Evolutionary conservation across 495 filamentous ascomycete species (phyloP).

Genomic region (Xylaria scruposa): DNA sequence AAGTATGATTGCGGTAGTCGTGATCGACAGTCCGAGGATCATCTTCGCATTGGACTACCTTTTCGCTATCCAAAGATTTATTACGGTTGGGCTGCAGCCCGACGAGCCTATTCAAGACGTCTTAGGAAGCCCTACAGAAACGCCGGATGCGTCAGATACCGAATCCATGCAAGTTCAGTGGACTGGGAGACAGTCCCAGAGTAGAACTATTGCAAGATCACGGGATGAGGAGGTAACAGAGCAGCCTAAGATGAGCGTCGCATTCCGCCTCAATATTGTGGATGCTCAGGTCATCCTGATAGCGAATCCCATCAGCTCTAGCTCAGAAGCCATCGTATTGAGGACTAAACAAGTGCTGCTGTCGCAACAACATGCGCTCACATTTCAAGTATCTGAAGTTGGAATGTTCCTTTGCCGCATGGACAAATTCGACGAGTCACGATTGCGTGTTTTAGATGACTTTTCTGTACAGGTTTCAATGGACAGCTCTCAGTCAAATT

Average conservation of each 20-base stretch:
- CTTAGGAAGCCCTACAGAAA: slow-evolving; percentile 62
- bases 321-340: slow-evolving; percentile 94
- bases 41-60: slow-evolving; percentile 96
- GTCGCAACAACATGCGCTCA: slow-evolving; percentile 91
- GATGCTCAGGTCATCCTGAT: slow-evolving; percentile 96
- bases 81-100: slow-evolving; percentile 69
- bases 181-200: slow-evolving; percentile 40
- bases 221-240: slow-evolving; percentile 32
- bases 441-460: slow-evolving; percentile 91
- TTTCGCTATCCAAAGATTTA: slow-evolving; percentile 84
- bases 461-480: slow-evolving; percentile 90
- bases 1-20: slow-evolving; percentile 87
- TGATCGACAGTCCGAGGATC: slow-evolving; percentile 93
- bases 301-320: slow-evolving; percentile 86
- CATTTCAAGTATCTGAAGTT: slow-evolving; percentile 87
- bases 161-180: slow-evolving; percentile 53
- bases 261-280: slow-evolving; percentile 91
- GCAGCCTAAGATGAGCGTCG: slow-evolving; percentile 70
- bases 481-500: slow-evolving; percentile 74
- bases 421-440: slow-evolving; percentile 89
- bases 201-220: slow-evolving; percentile 21
- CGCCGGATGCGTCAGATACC: slow-evolving; percentile 66
- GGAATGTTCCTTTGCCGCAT: slow-evolving; percentile 99
- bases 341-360: slow-evolving; percentile 92
- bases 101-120: slow-evolving; percentile 61